These are phyloP conservation scores for Dothidotthia symphoricarpi DNA, from an alignment of 2,329 filamentous ascomycete genomes.

Conservation along the genomic window DNA sequence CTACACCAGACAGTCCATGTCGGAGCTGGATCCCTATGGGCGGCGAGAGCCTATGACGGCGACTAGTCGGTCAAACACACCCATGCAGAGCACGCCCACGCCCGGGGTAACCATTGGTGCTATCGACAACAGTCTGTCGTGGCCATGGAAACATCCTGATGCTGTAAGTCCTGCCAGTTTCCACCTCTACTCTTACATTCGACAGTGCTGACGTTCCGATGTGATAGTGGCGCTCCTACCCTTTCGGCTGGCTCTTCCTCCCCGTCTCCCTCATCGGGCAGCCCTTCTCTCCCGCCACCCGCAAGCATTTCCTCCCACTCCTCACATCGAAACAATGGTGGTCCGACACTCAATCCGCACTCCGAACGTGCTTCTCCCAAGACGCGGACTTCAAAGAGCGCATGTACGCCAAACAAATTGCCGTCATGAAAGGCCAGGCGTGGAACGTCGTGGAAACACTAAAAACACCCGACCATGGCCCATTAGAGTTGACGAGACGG, in stretches of 20 bases:
- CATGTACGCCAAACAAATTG: slow-evolving; percentile 98
- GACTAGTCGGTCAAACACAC: slow-evolving; percentile 57
- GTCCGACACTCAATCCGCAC: slow-evolving; percentile 84
- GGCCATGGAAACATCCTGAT: slow-evolving; percentile 99
- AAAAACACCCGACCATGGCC: slow-evolving; percentile 88
- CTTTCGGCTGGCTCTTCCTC: slow-evolving; percentile 97
- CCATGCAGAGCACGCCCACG: slow-evolving; percentile 50
- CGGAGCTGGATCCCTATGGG: slow-evolving; percentile 62
- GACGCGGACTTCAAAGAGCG: slow-evolving; percentile 96
- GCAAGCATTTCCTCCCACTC: slow-evolving; percentile 92
- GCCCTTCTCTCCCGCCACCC: slow-evolving; percentile 90
- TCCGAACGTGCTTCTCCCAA: slow-evolving; percentile 84
- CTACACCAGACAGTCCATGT: slow-evolving; percentile 63
- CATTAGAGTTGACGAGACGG: slow-evolving; percentile 85
- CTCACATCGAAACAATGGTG: slow-evolving; percentile 96
- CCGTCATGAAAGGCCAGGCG: slow-evolving; percentile 98
- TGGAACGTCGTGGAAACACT: slow-evolving; percentile 99
- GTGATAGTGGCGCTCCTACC: slow-evolving; percentile 73
- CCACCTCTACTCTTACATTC: not conserved
- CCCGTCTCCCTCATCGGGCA: slow-evolving; percentile 94
- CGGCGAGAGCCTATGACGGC: slow-evolving; percentile 83
- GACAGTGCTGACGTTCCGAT: slow-evolving; percentile 20
- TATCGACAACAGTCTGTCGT: slow-evolving; percentile 96
- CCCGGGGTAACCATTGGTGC: slow-evolving; percentile 77
- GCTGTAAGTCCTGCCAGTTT: slow-evolving; percentile 54